phyloP scores from a whole-genome alignment of 2,329 filamentous ascomycete species.

The Nothopassalora personata region DNA sequence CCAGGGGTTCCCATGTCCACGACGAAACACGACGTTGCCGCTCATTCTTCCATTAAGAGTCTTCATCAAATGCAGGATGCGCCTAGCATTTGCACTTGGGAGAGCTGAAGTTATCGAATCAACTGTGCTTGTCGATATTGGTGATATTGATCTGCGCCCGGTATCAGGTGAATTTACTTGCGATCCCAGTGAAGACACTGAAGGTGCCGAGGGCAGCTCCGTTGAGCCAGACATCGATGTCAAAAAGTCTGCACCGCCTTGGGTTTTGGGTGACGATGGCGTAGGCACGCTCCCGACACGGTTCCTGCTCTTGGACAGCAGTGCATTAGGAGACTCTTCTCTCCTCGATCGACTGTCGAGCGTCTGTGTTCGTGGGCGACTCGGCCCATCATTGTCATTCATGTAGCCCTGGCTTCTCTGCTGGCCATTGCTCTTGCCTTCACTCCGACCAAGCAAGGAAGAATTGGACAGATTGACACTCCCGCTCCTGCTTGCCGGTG shows the following conservation, averaged over 20 bases:
- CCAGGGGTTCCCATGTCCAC: conserved; percentile 59
- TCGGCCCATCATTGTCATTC: conserved; percentile 13
- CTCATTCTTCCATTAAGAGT: conserved; percentile 73
- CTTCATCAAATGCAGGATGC: conserved; percentile 70
- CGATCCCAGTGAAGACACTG: conserved; percentile 28
- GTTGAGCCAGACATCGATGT: conserved; percentile 28
- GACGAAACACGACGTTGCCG: conserved; percentile 68
- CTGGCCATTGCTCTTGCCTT: conserved; percentile 24
- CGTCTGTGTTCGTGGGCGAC: conserved; percentile 47
- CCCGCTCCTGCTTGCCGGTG: conserved; percentile 24
- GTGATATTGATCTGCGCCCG: conserved; percentile 27
- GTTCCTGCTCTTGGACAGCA: conserved; percentile 49
- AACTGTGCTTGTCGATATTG: conserved; percentile 27
- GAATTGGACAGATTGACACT: conserved; percentile 16
- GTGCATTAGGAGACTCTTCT: conserved; percentile 38
- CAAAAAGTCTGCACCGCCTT: conserved; percentile 32
- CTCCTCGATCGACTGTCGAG: conserved; percentile 42
- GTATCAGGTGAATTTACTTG: conserved; percentile 23
- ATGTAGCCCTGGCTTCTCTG: conserved; percentile 18
- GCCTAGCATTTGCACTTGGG: conserved; percentile 54
- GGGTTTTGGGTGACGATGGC: conserved; percentile 50
- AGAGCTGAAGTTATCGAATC: conserved; percentile 27
- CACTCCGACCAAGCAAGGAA: conserved; percentile 19
- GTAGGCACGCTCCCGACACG: conserved; percentile 68
- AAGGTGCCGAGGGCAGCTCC: conserved; percentile 26